Evolutionary conservation across 2,329 filamentous ascomycete species (phyloP).

Genomic region (Ophiostoma sp.): DNA sequence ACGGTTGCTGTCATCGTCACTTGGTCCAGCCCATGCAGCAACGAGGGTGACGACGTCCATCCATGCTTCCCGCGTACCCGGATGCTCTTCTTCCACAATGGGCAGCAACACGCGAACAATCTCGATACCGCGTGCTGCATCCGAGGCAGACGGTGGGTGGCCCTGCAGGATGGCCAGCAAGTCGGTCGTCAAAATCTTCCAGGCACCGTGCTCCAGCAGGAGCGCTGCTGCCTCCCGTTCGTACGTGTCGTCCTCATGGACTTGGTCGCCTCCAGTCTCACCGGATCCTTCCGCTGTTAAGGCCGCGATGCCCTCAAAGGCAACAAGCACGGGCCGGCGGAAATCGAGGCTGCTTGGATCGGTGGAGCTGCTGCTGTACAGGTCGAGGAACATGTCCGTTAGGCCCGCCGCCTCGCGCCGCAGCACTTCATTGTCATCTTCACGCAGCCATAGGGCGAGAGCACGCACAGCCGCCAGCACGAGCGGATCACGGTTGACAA

Average conservation of each 20-base stretch:
- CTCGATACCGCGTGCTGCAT: constrained; percentile 46
- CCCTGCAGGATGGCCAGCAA: constrained; percentile 46
- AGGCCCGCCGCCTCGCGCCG: constrained; percentile 59
- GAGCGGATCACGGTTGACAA: constrained; percentile 56
- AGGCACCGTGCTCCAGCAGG: constrained; percentile 52
- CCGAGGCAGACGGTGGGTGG: not conserved
- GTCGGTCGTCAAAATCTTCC: constrained; percentile 54
- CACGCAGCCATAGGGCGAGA: constrained; percentile 66
- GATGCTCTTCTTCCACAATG: constrained; percentile 49
- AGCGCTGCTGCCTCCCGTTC: constrained; percentile 41
- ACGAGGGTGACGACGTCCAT: constrained; percentile 55
- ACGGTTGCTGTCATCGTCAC: constrained; percentile 50
- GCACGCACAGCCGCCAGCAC: constrained; percentile 59
- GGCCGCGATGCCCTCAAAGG: constrained; percentile 58
- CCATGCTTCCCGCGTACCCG: constrained; percentile 53
- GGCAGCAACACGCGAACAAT: constrained; percentile 57
- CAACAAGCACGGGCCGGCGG: constrained; percentile 57
- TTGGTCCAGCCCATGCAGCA: constrained; percentile 49
- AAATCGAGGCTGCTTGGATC: constrained; percentile 49
- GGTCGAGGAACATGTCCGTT: constrained; percentile 63
- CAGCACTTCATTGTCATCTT: constrained; percentile 63
- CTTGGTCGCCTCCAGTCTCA: constrained; percentile 42
- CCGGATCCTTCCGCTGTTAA: constrained; percentile 34
- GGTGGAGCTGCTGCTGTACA: constrained; percentile 47
- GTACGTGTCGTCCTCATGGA: constrained; percentile 43